Base-by-base conservation (phyloP, 2,329 filamentous ascomycete species). In the Gaeumannomyces sp. region DNA sequence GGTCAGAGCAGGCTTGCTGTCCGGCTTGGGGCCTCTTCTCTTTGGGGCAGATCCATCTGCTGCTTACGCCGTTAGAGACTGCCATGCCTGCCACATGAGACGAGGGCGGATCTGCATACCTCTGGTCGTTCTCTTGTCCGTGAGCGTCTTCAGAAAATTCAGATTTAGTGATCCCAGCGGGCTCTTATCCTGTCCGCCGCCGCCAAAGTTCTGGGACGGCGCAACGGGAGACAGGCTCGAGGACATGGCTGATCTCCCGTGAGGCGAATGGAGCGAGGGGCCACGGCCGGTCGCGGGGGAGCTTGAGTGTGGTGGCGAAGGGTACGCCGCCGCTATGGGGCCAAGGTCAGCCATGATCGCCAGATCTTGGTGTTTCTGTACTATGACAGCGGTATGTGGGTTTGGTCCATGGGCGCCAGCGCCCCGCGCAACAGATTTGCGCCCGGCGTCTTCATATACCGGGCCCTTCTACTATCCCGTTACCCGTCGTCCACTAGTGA, bases 1-100 rank as follows among this genome's bases (percentile, higher is more conserved):
- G 27, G 94, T 98, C 72, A 97, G 79, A 59, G 95, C 94, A 25
- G 95, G 95, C 74, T 96, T 97, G 80, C 91, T 96, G 76, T 98
- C 95, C 27, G 95, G 95, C 75, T 98, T 98, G 0, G 95, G 95
- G 1, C 95, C 95, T 76, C 95, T 87, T 69, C 92, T 87, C 79
- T 98, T 99, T 3, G 92, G 87, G 11, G 90, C 27, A 45, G 62
- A 59, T 28, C 31, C 62, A 59, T 60, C 62, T 33, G 63, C 31
- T 59, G 31, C 53, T 38, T 50, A 59, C 31, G 27, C 31, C 14
- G 56, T 53, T 53, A 53, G 45, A 53, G 7, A n/a, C 22, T 53
- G 22, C 4, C 22, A 22, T 25, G 7, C 16, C 6, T 11, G 19
- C 22, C n/a, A 25, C 45, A n/a, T n/a, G 45, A 10, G 45, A 53